phyloP scores from a whole-genome alignment of 139 green algal genomes.

The Closterium sp. region DNA sequence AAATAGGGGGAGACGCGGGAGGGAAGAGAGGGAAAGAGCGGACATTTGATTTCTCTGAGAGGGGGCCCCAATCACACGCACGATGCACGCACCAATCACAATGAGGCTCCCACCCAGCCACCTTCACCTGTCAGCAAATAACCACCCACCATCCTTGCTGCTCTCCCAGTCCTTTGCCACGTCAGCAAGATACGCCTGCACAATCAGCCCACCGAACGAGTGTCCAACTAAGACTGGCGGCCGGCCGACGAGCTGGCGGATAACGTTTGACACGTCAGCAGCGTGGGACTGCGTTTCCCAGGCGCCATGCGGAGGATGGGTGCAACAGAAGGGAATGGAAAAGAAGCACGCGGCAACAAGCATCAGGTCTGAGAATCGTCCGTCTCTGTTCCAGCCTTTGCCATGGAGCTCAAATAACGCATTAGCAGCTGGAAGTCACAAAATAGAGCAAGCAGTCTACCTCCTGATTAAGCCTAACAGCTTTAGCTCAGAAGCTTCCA shows the following conservation, averaged over 20 bases:
- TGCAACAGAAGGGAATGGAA: no score
- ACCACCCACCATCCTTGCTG: background rate
- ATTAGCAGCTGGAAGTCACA: no score
- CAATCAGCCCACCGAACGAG: slow-evolving; percentile 78
- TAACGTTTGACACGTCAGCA: slow-evolving; percentile 32
- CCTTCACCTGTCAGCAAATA: slow-evolving; percentile 5
- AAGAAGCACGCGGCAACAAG: no score
- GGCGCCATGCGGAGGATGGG: no score
- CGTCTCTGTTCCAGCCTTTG: no score
- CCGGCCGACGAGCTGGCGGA: background rate
- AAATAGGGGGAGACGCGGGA: no score
- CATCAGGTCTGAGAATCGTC: no score
- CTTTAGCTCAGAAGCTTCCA: no score
- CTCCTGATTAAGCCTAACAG: no score
- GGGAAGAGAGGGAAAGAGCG: no score
- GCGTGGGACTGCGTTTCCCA: background rate
- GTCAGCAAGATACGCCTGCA: slow-evolving; percentile 65
- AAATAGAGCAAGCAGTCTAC: no score
- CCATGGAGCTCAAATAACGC: no score
- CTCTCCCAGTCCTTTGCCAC: slow-evolving; percentile 15
- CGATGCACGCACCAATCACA: background rate
- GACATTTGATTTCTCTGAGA: background rate
- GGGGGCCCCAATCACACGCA: background rate
- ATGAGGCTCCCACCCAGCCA: background rate
- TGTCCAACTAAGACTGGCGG: slow-evolving; percentile 77